Evolutionary conservation across 441 rosid genomes (phyloP), one percentile per base, ranked within the genome.

Genomic region (Metrosideros polymorpha): DNA sequence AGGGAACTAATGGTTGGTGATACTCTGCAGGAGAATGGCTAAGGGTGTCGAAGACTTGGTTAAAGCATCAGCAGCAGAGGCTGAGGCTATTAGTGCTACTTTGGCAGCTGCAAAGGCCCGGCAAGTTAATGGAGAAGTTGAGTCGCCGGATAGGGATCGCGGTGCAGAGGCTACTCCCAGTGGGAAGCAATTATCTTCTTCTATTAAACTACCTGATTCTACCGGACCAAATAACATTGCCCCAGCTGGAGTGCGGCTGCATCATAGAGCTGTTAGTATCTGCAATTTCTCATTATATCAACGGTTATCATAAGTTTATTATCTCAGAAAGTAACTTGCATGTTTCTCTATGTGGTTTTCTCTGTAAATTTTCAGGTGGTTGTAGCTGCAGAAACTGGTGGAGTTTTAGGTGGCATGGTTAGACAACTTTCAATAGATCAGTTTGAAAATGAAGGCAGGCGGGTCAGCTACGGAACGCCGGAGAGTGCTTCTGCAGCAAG

Each of bases 41-140:
- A 96, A 95, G 92, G 96, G 98, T 53, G 99, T 98, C 61, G 99
- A 98, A 89, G 96, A 94, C 91, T 93, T 98, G 88, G 99, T 98
- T 88, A 96, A 98, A 91, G 98, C 99, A 89, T 94, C 99, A 55
- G 99, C 99, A 56, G 99, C 96, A n/a, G 99, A 98, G 93, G 99
- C 99, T 76, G 98, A 96, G 91, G 99, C 99, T 87, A 98, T 98
- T 83, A 93, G 94, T 92, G 99, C 99, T 83, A 95, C 99, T 39
- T 90, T 96, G 89, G 98, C 98, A 89, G 99, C 99, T 89, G 99
- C 97, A 8, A 98, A 95, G 93, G 99, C 99, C 86, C 95, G 99
- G 15, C 98, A 94, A 89, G 92, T 90, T 87, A 98, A 98, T 89
- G 99, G 99, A 84, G 98, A 93, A 92, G 98, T 96, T 89, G 99